Base-by-base conservation (phyloP, 768 basidiomycete genomes). In the Lactarius indigo region DNA sequence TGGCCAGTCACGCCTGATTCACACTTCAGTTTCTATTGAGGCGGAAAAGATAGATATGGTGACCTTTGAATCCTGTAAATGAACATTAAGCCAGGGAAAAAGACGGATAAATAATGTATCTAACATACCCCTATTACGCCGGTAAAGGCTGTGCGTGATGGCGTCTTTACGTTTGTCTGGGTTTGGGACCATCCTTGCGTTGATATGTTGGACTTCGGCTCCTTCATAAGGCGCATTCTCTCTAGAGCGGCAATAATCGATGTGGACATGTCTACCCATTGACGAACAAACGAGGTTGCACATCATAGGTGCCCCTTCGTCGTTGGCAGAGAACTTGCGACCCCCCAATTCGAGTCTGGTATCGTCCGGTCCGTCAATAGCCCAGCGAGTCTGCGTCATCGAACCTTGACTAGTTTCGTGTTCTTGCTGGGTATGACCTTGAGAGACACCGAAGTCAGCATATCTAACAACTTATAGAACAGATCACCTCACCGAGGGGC, bases 381-480 rank as follows among this genome's bases (percentile, higher is more conserved):
- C 77, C 87, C 87, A 88, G 42, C 78, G 77, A 1, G 84, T 83
- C 61, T 76, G 79, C 0, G 85, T 82, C 86, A 87, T 87, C 2
- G 85, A 86, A 7, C 87, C 87, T 58, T 88, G 87, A 10, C 78
- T 79, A 0, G 87, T 88, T 59, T 87, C 85, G 50, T 88, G 87
- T 54, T 85, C 84, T 69, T 81, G 78, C 65, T 88, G 85, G 1
- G 84, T 63, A 66, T 88, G 87, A 0, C 83, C 87, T 88, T 15
- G 31, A 41, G 17, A 30, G 2, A 5, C 8, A 13, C 59, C 3
- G 23, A n/a, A 2, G 37, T 57, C 23, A 67, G 35, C n/a, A 1
- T 1, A 44, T 62, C 20, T 3, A 39, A 28, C 30, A 3, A 33
- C 42, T 8, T 1, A 35, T 31, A 35, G 15, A 47, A 59, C 28